These are phyloP conservation scores for Silene coronaria DNA, from an alignment of 179 eudicot genomes.

Conservation along the genomic window DNA sequence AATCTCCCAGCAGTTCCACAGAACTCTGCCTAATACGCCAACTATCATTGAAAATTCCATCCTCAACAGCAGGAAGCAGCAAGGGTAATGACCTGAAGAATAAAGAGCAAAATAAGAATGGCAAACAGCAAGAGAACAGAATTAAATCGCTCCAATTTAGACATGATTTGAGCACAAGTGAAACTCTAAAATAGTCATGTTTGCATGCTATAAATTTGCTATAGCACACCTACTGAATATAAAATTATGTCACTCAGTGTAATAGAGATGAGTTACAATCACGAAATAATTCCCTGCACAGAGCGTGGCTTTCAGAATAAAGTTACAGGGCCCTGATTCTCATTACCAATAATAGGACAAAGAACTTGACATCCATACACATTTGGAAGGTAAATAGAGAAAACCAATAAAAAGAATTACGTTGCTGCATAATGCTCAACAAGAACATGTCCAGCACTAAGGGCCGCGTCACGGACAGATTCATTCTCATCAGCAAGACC, in stretches of 20 bases:
- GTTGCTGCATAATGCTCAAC: constrained; percentile 97
- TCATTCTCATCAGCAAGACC: constrained; percentile 99
- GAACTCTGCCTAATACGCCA: constrained; percentile 99
- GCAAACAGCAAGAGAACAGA: background rate
- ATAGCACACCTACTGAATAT: background rate
- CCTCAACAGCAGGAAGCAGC: constrained; percentile 99
- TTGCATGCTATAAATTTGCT: background rate
- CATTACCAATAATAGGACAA: background rate
- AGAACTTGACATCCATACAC: background rate
- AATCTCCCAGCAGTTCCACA: constrained; percentile 89
- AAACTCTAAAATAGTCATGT: background rate
- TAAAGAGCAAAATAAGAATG: background rate
- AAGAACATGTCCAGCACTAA: constrained; percentile 93
- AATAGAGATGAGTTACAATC: background rate
- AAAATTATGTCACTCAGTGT: background rate
- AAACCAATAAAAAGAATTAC: constrained; percentile 32
- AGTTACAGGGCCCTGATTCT: background rate
- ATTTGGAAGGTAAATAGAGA: background rate
- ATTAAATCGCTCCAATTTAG: background rate
- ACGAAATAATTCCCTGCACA: background rate
- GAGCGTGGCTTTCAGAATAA: background rate
- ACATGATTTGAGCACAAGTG: background rate
- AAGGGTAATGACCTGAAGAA: constrained; percentile 74
- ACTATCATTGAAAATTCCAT: constrained; percentile 92
- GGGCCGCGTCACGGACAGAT: constrained; percentile 96